Evolutionary conservation across 176 grass and related monocot species (phyloP).

Genomic region (Eleusine indica): DNA sequence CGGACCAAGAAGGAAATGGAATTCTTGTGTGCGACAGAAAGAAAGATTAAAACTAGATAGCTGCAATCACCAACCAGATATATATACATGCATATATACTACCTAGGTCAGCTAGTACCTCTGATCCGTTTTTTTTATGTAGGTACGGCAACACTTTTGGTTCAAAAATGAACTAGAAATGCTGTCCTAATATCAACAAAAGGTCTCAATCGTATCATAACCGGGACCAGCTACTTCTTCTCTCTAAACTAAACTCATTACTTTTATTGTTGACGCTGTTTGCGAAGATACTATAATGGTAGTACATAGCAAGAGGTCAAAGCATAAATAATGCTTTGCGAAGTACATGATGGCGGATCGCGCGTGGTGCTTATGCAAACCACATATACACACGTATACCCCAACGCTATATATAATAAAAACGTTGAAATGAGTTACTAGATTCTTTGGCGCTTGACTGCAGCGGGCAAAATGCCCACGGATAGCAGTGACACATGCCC

Average conservation of each 20-base stretch:
- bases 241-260: background rate
- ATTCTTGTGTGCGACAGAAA: background rate
- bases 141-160: too few relatives aligned
- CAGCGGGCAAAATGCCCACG: too few relatives aligned
- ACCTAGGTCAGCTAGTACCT: too few relatives aligned
- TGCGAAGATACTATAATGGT: background rate
- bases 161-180: too few relatives aligned
- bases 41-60: background rate
- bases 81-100: too few relatives aligned
- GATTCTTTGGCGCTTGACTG: conserved; percentile 6
- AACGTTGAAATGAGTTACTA: background rate
- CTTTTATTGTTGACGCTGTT: conserved; percentile 35
- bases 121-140: too few relatives aligned
- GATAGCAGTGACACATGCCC: too few relatives aligned
- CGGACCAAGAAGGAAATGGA: background rate
- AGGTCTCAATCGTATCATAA: background rate
- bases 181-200: background rate
- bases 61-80: background rate
- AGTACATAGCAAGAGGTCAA: conserved; percentile 24
- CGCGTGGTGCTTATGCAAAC: background rate
- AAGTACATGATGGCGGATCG: background rate
- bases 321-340: conserved; percentile 7
- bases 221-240: background rate
- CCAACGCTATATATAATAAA: background rate
- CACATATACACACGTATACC: background rate